Percentiles rank a stretch among this genome's conserved stretches.
These are phyloP conservation scores for Ceriops tagal DNA, from an alignment of 345 rosid species.

Conservation along the genomic window DNA sequence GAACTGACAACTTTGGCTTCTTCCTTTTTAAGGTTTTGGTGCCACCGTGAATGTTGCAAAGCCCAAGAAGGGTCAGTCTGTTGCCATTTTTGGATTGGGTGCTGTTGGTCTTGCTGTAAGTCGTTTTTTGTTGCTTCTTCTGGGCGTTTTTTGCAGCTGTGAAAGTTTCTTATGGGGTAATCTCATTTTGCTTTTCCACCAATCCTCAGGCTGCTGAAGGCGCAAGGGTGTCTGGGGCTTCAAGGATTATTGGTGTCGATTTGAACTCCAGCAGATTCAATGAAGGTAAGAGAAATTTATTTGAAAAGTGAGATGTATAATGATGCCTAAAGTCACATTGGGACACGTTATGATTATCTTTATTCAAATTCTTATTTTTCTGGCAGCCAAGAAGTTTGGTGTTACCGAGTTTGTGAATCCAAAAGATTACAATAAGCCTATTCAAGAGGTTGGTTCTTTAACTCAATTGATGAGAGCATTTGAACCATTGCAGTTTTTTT, in stretches of 20 bases:
- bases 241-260: conserved; percentile 42
- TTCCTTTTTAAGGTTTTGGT: conserved; percentile 27
- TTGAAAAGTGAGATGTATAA: not conserved
- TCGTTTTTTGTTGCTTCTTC: not conserved
- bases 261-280: conserved; percentile 30
- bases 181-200: not conserved
- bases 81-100: conserved; percentile 43
- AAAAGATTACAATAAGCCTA: conserved; percentile 33
- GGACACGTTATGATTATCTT: not conserved
- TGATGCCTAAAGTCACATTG: not conserved
- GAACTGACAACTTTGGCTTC: not conserved
- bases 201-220: conserved; percentile 37
- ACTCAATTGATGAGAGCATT: no score
- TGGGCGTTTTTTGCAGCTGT: no score
- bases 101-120: conserved; percentile 41
- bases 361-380: not conserved
- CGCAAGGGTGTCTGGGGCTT: conserved; percentile 35
- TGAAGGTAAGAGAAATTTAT: conserved; percentile 19
- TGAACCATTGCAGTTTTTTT: no score
- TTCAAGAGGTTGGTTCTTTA: conserved; percentile 31
- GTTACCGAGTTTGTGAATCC: conserved; percentile 46
- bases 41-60: conserved; percentile 45
- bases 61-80: conserved; percentile 29
- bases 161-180: not conserved
- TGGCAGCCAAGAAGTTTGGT: conserved; percentile 47